Evolutionary conservation across 345 rosid genomes (phyloP).

Genomic region (Rhizophora mangle): DNA sequence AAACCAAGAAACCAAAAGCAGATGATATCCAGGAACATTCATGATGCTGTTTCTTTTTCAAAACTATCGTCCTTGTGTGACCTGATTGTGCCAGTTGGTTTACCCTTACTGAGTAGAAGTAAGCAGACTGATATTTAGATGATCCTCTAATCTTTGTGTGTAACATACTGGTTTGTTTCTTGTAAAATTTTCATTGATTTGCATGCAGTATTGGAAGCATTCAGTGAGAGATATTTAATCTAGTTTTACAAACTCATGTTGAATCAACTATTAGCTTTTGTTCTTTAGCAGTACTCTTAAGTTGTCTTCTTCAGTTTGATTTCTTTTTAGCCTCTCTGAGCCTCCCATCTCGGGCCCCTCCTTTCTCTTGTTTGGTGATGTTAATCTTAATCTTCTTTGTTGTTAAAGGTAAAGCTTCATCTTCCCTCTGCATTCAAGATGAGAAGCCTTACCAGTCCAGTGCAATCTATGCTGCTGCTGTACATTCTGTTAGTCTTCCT

Average conservation of each 20-base stretch:
- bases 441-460: conserved; percentile 77
- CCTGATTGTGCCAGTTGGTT: conserved; percentile 78
- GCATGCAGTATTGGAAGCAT: neutral
- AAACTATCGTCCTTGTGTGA: conserved; percentile 62
- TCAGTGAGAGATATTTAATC: neutral
- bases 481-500: conserved; percentile 70
- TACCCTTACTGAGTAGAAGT: conserved; percentile 70
- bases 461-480: conserved; percentile 82
- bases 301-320: no score
- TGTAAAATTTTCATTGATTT: neutral
- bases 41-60: conserved; percentile 81
- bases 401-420: conserved; percentile 60
- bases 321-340: no score
- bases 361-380: neutral
- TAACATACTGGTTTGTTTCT: neutral
- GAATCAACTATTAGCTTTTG: neutral
- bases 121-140: conserved; percentile 25
- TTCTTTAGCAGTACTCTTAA: no score
- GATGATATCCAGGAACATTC: conserved; percentile 55
- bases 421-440: conserved; percentile 49
- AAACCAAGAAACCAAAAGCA: conserved; percentile 44
- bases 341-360: no score
- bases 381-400: conserved; percentile 9
- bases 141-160: conserved; percentile 7
- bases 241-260: neutral